Percentiles rank a stretch among this genome's conserved stretches.
Conservation (phyloP, 148 eudicot species). For the Linanthus parryae region DNA sequence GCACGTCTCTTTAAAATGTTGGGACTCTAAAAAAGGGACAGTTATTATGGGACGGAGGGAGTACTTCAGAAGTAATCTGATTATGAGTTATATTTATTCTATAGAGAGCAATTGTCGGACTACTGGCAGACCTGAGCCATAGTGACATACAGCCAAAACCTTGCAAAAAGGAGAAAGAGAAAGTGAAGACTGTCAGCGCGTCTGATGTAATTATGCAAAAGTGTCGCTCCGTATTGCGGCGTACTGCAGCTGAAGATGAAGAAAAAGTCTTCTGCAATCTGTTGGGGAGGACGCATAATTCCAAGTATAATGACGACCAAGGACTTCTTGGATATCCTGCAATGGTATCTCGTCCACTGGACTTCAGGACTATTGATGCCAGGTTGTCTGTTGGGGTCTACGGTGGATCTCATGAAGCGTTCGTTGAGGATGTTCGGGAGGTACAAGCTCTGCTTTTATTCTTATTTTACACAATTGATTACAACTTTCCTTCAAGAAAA, state of each 20-base stretch:
- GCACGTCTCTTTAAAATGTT: no score
- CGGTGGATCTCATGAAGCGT: constrained; percentile 50
- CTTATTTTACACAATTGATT: no score
- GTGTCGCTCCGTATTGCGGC: constrained; percentile 52
- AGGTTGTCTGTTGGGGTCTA: constrained; percentile 50
- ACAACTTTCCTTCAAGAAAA: no score
- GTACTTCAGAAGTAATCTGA: no score
- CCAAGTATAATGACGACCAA: constrained; percentile 38
- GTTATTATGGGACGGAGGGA: no score
- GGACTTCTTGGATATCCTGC: constrained; percentile 53
- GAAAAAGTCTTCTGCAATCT: constrained; percentile 47
- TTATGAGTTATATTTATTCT: no score
- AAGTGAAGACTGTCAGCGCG: constrained; percentile 18
- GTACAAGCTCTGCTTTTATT: constrained; percentile 25
- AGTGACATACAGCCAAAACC: constrained; percentile 21
- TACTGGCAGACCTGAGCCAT: constrained; percentile 25
- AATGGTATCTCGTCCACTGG: constrained; percentile 53
- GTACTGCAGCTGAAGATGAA: constrained; percentile 33
- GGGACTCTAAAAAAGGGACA: no score
- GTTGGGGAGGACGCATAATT: constrained; percentile 32
- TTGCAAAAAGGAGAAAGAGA: constrained; percentile 37
- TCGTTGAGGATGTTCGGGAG: constrained; percentile 53
- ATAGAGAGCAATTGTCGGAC: constrained; percentile 52
- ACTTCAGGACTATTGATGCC: constrained; percentile 49
- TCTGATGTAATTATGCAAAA: constrained; percentile 41